Conservation (phyloP, 108 stramenopile genomes). For the Discostella stelligeroides region DNA sequence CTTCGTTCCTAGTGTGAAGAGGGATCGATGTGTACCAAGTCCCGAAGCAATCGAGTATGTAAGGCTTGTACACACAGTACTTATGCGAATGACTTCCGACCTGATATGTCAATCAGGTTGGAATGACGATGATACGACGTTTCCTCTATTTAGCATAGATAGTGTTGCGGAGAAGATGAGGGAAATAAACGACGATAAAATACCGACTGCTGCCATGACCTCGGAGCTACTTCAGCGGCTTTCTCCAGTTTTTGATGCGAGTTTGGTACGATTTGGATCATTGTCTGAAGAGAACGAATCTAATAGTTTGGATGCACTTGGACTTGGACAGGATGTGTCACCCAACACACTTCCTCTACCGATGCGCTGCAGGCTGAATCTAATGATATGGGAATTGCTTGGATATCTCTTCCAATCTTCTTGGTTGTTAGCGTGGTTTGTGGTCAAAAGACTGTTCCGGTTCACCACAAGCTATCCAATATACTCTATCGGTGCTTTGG, state of each 20-base stretch:
- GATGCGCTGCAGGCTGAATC: conserved; percentile 17
- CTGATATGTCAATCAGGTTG: conserved; percentile 20
- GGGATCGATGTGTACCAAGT: conserved; percentile 24
- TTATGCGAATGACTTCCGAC: conserved; percentile 26
- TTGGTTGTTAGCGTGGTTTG: conserved; percentile 5
- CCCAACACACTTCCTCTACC: conserved; percentile 28
- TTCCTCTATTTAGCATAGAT: conserved; percentile 38
- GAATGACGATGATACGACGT: conserved; percentile 17
- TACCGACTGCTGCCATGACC: conserved; percentile 1
- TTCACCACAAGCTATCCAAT: conserved; percentile 13
- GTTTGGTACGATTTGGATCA: conserved; percentile 23
- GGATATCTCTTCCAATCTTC: conserved; percentile 1
- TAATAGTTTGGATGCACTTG: conserved; percentile 19
- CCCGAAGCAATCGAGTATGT: conserved; percentile 16
- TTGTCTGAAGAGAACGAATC: conserved; percentile 13
- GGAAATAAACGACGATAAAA: not conserved
- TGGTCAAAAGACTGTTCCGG: not conserved
- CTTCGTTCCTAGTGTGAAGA: conserved; percentile 24
- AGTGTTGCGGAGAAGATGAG: conserved; percentile 28
- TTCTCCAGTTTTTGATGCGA: conserved; percentile 28
- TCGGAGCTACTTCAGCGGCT: conserved; percentile 29
- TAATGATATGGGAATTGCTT: conserved; percentile 29
- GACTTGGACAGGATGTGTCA: conserved; percentile 23
- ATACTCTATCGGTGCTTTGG: conserved; percentile 6
- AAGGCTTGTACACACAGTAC: conserved; percentile 10